Conservation (phyloP, 768 basidiomycete species). For the Trametes elegans region DNA sequence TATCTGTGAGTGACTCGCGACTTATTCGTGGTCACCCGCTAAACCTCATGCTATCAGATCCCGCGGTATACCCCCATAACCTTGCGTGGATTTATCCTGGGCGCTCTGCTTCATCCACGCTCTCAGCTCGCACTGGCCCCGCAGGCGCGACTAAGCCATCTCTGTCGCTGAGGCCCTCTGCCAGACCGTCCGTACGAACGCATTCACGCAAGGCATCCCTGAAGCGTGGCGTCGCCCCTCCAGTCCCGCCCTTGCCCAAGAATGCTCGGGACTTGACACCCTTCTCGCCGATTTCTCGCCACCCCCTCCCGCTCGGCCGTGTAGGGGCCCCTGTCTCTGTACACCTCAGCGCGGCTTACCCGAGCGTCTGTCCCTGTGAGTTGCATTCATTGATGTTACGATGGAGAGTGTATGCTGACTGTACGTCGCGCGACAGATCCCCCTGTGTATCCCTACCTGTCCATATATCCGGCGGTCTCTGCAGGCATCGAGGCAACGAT, state of each 20-base stretch:
- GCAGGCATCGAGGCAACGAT: background rate
- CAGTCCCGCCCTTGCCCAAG: slow-evolving; percentile 25
- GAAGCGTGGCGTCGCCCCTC: slow-evolving; percentile 13
- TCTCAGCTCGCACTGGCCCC: background rate
- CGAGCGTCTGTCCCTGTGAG: slow-evolving; percentile 26
- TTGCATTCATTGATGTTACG: background rate
- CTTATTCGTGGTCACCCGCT: background rate
- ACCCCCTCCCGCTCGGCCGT: slow-evolving; percentile 12
- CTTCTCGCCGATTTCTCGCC: slow-evolving; percentile 17
- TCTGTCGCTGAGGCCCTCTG: background rate
- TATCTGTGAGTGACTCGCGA: slow-evolving; percentile 16
- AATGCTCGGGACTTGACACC: slow-evolving; percentile 18
- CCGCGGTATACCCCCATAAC: slow-evolving; percentile 25
- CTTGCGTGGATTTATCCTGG: slow-evolving; percentile 21
- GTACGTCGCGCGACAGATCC: slow-evolving; percentile 19
- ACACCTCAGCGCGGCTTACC: slow-evolving; percentile 17
- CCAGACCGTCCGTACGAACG: slow-evolving; percentile 8
- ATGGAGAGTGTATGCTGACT: background rate
- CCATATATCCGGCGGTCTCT: slow-evolving; percentile 23
- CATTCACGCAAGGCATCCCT: slow-evolving; percentile 12
- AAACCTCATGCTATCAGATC: slow-evolving; percentile 11
- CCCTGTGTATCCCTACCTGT: slow-evolving; percentile 27
- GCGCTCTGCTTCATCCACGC: background rate
- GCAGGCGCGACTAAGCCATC: background rate
- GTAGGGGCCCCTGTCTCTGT: slow-evolving; percentile 8